phyloP scores from a whole-genome alignment of 345 rosid species.

The Geranium rotundifolium region DNA sequence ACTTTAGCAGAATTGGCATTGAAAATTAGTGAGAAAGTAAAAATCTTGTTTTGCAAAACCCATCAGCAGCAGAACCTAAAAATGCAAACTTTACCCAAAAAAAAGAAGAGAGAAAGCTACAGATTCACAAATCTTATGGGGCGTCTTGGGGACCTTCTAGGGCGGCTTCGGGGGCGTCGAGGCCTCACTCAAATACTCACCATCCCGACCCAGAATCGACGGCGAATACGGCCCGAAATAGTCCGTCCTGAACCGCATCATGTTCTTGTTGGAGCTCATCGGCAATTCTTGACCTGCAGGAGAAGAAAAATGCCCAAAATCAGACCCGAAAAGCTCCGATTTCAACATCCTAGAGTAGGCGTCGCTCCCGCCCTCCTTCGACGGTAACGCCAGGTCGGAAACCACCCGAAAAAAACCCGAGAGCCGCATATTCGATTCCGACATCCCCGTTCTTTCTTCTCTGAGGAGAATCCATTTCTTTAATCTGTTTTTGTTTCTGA shows the following conservation, averaged over 20 bases:
- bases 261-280: constrained; percentile 62
- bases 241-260: constrained; percentile 83
- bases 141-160: constrained; percentile 89
- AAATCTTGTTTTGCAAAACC: not conserved
- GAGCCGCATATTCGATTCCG: constrained; percentile 45
- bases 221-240: constrained; percentile 74
- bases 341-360: constrained; percentile 63
- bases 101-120: not conserved
- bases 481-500: constrained; percentile 8
- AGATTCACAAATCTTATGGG: constrained; percentile 75
- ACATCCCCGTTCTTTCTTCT: constrained; percentile 69
- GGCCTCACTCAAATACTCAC: constrained; percentile 44
- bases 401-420: constrained; percentile 53
- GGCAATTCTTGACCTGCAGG: constrained; percentile 87
- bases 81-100: not conserved
- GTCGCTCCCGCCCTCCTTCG: constrained; percentile 87
- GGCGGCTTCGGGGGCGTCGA: constrained; percentile 82
- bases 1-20: too few species aligned
- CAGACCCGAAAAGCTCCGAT: constrained; percentile 91
- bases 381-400: constrained; percentile 66
- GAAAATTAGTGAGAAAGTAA: too few species aligned
- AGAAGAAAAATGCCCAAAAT: constrained; percentile 64
- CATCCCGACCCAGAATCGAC: constrained; percentile 56
- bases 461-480: constrained; percentile 60
- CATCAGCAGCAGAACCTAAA: not conserved